Evolutionary conservation across 805 yeast species (phyloP).

Genomic region (Candida qinlingensis): DNA sequence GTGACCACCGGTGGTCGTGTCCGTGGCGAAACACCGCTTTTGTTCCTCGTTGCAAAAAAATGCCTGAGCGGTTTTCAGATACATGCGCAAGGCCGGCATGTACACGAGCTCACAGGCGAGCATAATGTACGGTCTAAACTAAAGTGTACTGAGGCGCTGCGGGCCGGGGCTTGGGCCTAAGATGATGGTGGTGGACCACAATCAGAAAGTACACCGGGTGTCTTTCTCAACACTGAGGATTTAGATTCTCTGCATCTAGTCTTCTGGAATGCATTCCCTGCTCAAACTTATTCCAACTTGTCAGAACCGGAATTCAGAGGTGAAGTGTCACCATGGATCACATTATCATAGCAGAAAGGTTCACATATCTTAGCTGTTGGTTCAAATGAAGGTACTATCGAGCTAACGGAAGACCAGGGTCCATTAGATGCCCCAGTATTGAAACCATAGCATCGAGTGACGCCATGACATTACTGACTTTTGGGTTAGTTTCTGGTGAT

Average conservation of each 20-base stretch:
- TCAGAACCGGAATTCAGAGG: slow-evolving; percentile 67
- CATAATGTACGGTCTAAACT: too few relatives aligned
- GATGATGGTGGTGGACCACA: slow-evolving; percentile 28
- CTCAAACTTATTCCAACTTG: slow-evolving; percentile 62
- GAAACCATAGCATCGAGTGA: slow-evolving; percentile 85
- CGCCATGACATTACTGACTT: slow-evolving; percentile 59
- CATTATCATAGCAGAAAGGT: slow-evolving; percentile 46
- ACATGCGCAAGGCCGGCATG: too few relatives aligned
- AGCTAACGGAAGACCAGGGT: slow-evolving; percentile 48
- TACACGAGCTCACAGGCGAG: too few relatives aligned
- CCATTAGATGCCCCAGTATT: slow-evolving; percentile 60
- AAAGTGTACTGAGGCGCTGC: too few relatives aligned
- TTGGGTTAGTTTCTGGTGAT: slow-evolving; percentile 87
- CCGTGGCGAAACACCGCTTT: too few relatives aligned
- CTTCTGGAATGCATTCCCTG: slow-evolving; percentile 85
- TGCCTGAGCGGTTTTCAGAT: too few relatives aligned
- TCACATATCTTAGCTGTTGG: slow-evolving; percentile 68
- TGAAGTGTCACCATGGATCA: slow-evolving; percentile 83
- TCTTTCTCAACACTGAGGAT: slow-evolving; percentile 57
- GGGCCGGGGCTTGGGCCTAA: too few relatives aligned
- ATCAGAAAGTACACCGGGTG: slow-evolving; percentile 73
- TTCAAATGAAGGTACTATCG: slow-evolving; percentile 79
- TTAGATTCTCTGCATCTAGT: slow-evolving; percentile 59
- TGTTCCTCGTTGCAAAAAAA: too few relatives aligned
- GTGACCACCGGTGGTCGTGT: too few relatives aligned